Percentiles rank a stretch among this genome's conserved stretches.
phyloP scores from a whole-genome alignment of 2,329 filamentous ascomycete species.

The Tolypocladium tundrense region DNA sequence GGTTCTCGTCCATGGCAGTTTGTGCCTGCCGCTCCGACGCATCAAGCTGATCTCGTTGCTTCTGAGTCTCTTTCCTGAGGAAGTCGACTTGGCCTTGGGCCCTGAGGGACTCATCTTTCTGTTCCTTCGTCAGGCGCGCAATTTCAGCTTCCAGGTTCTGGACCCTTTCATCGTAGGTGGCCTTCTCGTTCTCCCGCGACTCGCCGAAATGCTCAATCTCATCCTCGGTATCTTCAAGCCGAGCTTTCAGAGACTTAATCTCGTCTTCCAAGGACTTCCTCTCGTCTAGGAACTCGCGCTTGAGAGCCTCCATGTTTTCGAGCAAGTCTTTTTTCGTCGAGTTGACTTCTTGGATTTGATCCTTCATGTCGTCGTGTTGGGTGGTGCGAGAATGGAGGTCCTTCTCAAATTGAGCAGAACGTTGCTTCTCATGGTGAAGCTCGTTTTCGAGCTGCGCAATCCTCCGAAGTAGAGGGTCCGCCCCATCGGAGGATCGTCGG shows the following conservation, averaged over 20 bases:
- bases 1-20: conserved; percentile 41
- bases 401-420: conserved; percentile 54
- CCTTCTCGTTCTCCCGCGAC: conserved; percentile 73
- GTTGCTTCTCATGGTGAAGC: conserved; percentile 62
- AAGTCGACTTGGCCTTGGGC: conserved; percentile 53
- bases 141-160: conserved; percentile 62
- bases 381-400: conserved; percentile 51
- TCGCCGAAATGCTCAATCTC: conserved; percentile 79
- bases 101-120: conserved; percentile 46
- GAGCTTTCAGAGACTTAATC: conserved; percentile 63
- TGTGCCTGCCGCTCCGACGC: conserved; percentile 48
- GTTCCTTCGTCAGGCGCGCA: conserved; percentile 48
- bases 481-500: conserved; percentile 34
- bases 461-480: conserved; percentile 35
- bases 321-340: conserved; percentile 91
- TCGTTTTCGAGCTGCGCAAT: conserved; percentile 66
- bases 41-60: conserved; percentile 50
- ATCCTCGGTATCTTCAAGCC: conserved; percentile 82
- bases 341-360: conserved; percentile 72
- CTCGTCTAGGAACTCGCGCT: conserved; percentile 79
- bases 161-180: conserved; percentile 57
- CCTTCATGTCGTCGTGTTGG: conserved; percentile 51
- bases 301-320: conserved; percentile 86
- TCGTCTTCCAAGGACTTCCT: conserved; percentile 75
- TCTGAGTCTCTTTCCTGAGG: conserved; percentile 47